Evolutionary conservation across 2,329 filamentous ascomycete genomes (phyloP), one percentile per base, ranked within the genome.

Genomic region (Dothistroma septosporum): DNA sequence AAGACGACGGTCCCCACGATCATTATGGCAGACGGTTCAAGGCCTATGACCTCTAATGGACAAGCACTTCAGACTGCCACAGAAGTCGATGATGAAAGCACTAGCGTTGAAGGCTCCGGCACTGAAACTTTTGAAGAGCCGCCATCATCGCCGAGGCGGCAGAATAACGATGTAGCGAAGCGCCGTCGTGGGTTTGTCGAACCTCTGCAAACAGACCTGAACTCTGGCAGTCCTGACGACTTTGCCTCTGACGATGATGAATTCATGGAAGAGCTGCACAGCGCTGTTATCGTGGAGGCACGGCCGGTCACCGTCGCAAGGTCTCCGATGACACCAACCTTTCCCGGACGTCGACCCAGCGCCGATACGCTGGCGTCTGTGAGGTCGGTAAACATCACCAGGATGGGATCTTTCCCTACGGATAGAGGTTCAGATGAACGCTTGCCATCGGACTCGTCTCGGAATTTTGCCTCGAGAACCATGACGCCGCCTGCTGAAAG

Each of bases 271-370:
- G 92, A 96, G 76, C 78, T 96, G 58, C 89, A 91, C 68, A 89
- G 85, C 58, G 92, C 91, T 31, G 92, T 88, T 1, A 79, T 96
- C 19, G 84, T 94, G 71, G 86, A 96, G 76, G 91, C 91, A n/a
- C 88, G 87, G 71, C 88, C 90, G 1, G 85, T 95, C 64, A 83
- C 84, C 1, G 86, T 94, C 9, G 86, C 89, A 22, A 92, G 92
- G 74, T 91, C 91, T n/a, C 90, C 92, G n/a, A 84, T 89, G 47
- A 87, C 84, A 14, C 84, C 89, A 0, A 82, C 86, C 57, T 84
- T 85, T 64, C 76, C 81, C 7, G 41, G 55, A n/a, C 74, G 76
- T 70, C 59, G 66, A 50, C 64, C 66, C 16, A 72, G 71, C 50
- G 56, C 63, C 19, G 62, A 65, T 19, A 70, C 66, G 5, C 48